These are phyloP conservation scores for Vaccinium vitisidaea DNA, from an alignment of 148 eudicot species.

Conservation along the genomic window DNA sequence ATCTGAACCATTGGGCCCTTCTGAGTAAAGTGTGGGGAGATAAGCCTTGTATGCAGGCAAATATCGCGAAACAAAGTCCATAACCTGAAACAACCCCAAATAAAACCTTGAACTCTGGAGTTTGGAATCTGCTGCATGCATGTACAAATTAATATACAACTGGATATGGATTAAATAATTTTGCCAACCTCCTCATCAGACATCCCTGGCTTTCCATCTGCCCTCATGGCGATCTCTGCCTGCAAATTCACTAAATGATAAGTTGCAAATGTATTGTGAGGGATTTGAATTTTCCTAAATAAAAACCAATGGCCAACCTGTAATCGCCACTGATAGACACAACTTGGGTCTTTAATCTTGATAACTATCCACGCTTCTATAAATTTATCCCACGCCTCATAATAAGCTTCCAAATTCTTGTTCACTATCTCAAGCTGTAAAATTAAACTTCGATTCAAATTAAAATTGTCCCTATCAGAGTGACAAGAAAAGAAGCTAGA, in stretches of 20 bases:
- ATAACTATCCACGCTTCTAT: slow-evolving; percentile 83
- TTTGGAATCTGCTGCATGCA: not conserved
- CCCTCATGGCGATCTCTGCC: slow-evolving; percentile 96
- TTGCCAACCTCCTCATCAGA: slow-evolving; percentile 79
- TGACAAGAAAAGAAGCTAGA: not conserved
- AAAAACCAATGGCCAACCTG: slow-evolving; percentile 51
- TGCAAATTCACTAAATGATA: slow-evolving; percentile 32
- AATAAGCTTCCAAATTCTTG: slow-evolving; percentile 67
- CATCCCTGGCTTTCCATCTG: slow-evolving; percentile 85
- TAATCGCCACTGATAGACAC: slow-evolving; percentile 92
- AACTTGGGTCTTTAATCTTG: slow-evolving; percentile 84
- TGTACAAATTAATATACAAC: not conserved
- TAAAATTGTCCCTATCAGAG: slow-evolving; percentile 8
- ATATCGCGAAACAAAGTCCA: slow-evolving; percentile 94
- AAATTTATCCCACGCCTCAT: slow-evolving; percentile 90
- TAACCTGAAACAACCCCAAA: slow-evolving; percentile 44
- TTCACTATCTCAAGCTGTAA: slow-evolving; percentile 78
- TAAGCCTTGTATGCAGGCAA: slow-evolving; percentile 95
- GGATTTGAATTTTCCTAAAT: not conserved
- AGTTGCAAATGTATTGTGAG: not conserved
- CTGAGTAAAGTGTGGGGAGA: slow-evolving; percentile 81
- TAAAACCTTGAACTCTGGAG: not conserved
- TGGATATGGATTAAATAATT: not conserved
- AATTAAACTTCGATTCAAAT: slow-evolving; percentile 16
- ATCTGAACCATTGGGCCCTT: slow-evolving; percentile 87